phyloP scores from a whole-genome alignment of 106 monocot genomes.

The Allium sativum region DNA sequence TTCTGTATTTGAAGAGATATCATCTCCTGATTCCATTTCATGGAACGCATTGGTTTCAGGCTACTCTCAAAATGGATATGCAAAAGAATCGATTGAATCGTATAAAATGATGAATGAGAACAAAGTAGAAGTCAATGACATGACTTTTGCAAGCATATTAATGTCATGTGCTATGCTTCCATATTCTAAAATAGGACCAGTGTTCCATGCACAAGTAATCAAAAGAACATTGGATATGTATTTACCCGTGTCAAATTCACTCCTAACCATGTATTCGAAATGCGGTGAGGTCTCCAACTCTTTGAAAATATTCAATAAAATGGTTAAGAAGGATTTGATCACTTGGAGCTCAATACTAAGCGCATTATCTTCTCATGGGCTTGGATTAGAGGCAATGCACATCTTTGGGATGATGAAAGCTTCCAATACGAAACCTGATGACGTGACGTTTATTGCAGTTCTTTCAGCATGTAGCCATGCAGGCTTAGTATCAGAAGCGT shows the following conservation, averaged over 20 bases:
- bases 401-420: constrained; percentile 19
- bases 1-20: constrained; percentile 18
- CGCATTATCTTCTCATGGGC: constrained; percentile 23
- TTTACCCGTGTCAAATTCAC: constrained; percentile 24
- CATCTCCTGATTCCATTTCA: constrained; percentile 25
- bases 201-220: constrained; percentile 22
- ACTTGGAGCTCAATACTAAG: constrained; percentile 34
- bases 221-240: constrained; percentile 19
- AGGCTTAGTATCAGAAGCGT: constrained; percentile 33
- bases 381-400: constrained; percentile 17
- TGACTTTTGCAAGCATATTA: constrained; percentile 25
- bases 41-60: constrained; percentile 40
- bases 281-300: constrained; percentile 20
- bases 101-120: constrained; percentile 13
- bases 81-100: constrained; percentile 20
- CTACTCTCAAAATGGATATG: constrained; percentile 28
- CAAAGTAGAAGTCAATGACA: constrained; percentile 17
- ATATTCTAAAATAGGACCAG: constrained; percentile 20
- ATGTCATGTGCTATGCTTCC: constrained; percentile 23
- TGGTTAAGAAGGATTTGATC: constrained; percentile 12
- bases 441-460: constrained; percentile 20
- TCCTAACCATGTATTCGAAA: constrained; percentile 31
- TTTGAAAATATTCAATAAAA: constrained; percentile 9
- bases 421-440: constrained; percentile 14
- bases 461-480: constrained; percentile 31